Percentiles rank a stretch among this genome's conserved stretches.
Conservation (phyloP, 441 rosid species). For the Cnidoscolus chayamansa region DNA sequence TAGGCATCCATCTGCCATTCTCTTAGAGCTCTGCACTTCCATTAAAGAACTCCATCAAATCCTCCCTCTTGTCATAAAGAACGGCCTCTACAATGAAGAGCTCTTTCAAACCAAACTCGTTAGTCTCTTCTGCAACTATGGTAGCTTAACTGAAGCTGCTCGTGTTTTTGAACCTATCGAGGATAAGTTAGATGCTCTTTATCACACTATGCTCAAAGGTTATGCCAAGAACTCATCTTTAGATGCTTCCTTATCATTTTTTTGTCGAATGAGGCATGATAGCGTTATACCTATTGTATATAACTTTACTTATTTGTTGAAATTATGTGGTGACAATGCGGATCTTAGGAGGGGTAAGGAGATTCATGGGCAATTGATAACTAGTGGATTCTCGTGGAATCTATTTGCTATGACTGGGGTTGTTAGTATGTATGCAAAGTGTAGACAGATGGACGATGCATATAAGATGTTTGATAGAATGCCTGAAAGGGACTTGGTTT, state of each 20-base stretch:
- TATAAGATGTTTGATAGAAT: slow-evolving; percentile 72
- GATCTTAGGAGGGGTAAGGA: slow-evolving; percentile 57
- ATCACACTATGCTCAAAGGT: slow-evolving; percentile 85
- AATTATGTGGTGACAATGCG: slow-evolving; percentile 60
- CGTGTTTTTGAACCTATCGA: slow-evolving; percentile 65
- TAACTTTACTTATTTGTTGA: slow-evolving; percentile 75
- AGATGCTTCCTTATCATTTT: slow-evolving; percentile 51
- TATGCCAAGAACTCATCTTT: slow-evolving; percentile 51
- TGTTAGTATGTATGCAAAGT: slow-evolving; percentile 67
- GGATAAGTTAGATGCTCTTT: slow-evolving; percentile 58
- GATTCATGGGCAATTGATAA: slow-evolving; percentile 70
- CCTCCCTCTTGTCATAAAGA: slow-evolving; percentile 64
- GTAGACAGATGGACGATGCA: slow-evolving; percentile 49
- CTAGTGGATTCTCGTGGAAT: slow-evolving; percentile 54
- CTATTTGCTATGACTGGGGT: slow-evolving; percentile 75
- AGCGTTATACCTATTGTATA: slow-evolving; percentile 63
- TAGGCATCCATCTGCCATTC: slow-evolving; percentile 76
- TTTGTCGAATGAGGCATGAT: slow-evolving; percentile 59
- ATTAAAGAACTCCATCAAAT: slow-evolving; percentile 52
- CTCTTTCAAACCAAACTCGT: slow-evolving; percentile 80
- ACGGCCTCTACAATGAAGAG: slow-evolving; percentile 53
- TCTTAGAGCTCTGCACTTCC: slow-evolving; percentile 69
- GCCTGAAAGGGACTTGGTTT: slow-evolving; percentile 81
- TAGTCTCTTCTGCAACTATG: slow-evolving; percentile 72
- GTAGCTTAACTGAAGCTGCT: slow-evolving; percentile 60